A percentile compares a stretch with the other conserved stretches of the same genome.
Conservation (phyloP, 2,329 filamentous ascomycete species). For the Phialophora chinensis region DNA sequence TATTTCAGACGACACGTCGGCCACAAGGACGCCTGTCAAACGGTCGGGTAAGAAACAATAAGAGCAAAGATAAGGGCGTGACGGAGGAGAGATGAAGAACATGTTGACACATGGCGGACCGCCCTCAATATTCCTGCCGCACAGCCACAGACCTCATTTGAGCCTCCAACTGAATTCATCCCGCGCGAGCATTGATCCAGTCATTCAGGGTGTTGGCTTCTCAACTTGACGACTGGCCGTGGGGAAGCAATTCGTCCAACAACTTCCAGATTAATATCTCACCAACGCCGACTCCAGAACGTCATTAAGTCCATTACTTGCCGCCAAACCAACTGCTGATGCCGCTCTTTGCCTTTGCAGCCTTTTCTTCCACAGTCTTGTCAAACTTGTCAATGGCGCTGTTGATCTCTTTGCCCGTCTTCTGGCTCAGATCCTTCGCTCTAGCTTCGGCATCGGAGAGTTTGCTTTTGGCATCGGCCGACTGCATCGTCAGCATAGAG, state of each 20-base stretch:
- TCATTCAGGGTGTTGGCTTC: neutral
- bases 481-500: slow-evolving; percentile 39
- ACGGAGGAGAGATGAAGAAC: neutral
- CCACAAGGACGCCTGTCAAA: neutral
- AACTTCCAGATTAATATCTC: slow-evolving; percentile 25
- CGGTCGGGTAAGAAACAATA: neutral
- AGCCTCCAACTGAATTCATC: neutral
- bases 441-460: slow-evolving; percentile 66
- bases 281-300: slow-evolving; percentile 24
- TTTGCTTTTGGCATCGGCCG: slow-evolving; percentile 53
- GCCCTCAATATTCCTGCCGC: neutral
- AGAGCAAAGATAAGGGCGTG: neutral
- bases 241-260: neutral
- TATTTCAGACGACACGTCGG: neutral
- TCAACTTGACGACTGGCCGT: slow-evolving; percentile 6
- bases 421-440: slow-evolving; percentile 71
- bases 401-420: slow-evolving; percentile 61
- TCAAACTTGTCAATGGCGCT: slow-evolving; percentile 76
- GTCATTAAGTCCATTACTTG: slow-evolving; percentile 37
- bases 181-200: neutral
- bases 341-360: slow-evolving; percentile 81
- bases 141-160: neutral
- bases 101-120: neutral
- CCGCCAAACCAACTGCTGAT: slow-evolving; percentile 84
- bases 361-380: slow-evolving; percentile 76